These are phyloP conservation scores for Acephala macrosclerotiorum DNA, from an alignment of 2,329 filamentous ascomycete genomes.

Conservation along the genomic window DNA sequence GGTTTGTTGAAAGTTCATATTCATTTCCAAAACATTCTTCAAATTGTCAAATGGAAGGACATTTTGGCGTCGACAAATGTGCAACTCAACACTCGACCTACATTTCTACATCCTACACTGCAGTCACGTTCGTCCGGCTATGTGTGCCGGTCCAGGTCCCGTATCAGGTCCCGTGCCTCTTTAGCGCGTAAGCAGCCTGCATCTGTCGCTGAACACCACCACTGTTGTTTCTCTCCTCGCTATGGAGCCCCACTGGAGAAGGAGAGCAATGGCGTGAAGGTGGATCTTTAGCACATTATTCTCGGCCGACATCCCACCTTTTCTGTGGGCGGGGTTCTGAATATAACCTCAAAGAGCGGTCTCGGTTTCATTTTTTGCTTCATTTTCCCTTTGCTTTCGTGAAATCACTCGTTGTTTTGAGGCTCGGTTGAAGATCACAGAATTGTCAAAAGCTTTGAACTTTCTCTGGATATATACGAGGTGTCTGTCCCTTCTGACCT, in stretches of 20 bases:
- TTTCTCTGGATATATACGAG: neutral
- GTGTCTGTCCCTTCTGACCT: neutral
- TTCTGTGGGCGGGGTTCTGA: neutral
- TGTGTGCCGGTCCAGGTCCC: neutral
- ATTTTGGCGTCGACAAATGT: too few species aligned
- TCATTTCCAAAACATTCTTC: too few species aligned
- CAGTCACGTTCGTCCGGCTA: neutral
- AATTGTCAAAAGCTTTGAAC: neutral
- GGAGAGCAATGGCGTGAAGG: neutral
- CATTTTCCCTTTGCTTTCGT: neutral
- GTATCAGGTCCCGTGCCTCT: neutral
- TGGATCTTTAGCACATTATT: neutral
- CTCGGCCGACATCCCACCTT: neutral
- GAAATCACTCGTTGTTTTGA: neutral
- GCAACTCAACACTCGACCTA: too few species aligned
- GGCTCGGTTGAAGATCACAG: neutral
- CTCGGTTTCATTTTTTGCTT: neutral
- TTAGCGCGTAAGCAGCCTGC: conserved; percentile 2
- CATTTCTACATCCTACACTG: neutral
- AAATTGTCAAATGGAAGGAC: too few species aligned
- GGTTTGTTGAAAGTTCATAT: too few species aligned
- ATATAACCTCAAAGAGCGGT: neutral
- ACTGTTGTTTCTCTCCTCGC: neutral
- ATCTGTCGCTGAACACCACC: neutral
- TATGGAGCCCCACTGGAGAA: conserved; percentile 1